phyloP scores from a whole-genome alignment of 768 basidiomycete species.

The Boletus rex-veris region DNA sequence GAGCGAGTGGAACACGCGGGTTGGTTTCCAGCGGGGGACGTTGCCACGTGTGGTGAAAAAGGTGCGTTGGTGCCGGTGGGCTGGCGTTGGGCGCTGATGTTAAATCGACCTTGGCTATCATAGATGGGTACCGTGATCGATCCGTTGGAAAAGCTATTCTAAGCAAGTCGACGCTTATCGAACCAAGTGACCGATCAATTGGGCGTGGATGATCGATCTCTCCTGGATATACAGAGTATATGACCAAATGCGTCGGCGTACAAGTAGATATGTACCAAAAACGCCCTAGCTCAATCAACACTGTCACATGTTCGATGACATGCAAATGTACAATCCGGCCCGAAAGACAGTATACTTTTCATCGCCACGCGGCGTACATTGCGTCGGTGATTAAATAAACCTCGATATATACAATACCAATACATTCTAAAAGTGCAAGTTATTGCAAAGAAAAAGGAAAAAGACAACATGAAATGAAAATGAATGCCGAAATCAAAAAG shows the following conservation, averaged over 20 bases:
- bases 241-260: no score
- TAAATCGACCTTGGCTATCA: background rate
- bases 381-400: conserved; percentile 19
- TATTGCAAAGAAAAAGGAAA: background rate
- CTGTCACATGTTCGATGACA: no score
- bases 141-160: conserved; percentile 56
- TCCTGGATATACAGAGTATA: no score
- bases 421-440: background rate
- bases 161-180: background rate
- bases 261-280: no score
- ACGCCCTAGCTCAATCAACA: no score
- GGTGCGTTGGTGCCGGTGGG: conserved; percentile 36
- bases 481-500: background rate
- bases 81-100: no score
- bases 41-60: conserved; percentile 86
- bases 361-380: conserved; percentile 2
- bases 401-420: conserved; percentile 1
- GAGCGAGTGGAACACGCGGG: conserved; percentile 89
- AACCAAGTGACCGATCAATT: no score
- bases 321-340: no score
- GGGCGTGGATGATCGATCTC: no score
- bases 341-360: no score
- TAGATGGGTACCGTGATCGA: conserved; percentile 72
- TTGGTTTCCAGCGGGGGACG: conserved; percentile 80
- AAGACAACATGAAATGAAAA: background rate